These are phyloP conservation scores for Suillus sp. DNA, from an alignment of 768 basidiomycete species.

Conservation along the genomic window DNA sequence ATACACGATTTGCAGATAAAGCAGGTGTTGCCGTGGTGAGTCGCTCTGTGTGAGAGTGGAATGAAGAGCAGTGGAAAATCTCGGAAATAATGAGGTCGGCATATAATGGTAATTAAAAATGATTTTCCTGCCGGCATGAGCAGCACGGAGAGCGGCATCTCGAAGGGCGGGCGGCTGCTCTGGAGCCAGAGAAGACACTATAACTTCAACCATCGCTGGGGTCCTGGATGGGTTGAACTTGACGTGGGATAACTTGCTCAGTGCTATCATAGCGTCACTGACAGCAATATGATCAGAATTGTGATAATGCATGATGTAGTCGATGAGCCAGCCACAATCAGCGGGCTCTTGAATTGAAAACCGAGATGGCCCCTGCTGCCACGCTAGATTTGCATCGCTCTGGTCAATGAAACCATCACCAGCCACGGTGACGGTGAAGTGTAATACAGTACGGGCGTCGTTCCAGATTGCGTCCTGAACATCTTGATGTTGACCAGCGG, in stretches of 20 bases:
- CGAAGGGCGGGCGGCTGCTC: slow-evolving; percentile 6
- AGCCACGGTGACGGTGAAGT: slow-evolving; percentile 5
- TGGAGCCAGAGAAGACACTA: slow-evolving; percentile 6
- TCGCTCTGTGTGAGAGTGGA: slow-evolving; percentile 1
- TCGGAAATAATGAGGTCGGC: neutral
- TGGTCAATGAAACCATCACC: neutral
- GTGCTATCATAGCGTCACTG: slow-evolving; percentile 9
- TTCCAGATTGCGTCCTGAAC: slow-evolving; percentile 5
- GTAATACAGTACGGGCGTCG: slow-evolving; percentile 8
- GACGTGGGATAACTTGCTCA: slow-evolving; percentile 5
- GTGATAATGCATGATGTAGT: slow-evolving; percentile 7
- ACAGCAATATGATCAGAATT: slow-evolving; percentile 7
- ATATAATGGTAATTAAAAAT: neutral
- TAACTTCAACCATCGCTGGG: neutral
- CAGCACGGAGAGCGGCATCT: slow-evolving; percentile 6
- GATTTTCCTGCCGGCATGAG: slow-evolving; percentile 3
- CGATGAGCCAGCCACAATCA: slow-evolving; percentile 12
- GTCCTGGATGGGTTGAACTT: neutral
- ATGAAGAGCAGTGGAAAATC: slow-evolving; percentile 3
- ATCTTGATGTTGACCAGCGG: neutral
- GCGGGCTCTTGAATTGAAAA: neutral
- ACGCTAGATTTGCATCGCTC: neutral
- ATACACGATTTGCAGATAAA: slow-evolving; percentile 13
- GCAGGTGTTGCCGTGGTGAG: slow-evolving; percentile 2
- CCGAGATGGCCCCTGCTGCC: neutral